Base-by-base conservation (phyloP, 768 basidiomycete genomes). In the Mycena galericulata region DNA sequence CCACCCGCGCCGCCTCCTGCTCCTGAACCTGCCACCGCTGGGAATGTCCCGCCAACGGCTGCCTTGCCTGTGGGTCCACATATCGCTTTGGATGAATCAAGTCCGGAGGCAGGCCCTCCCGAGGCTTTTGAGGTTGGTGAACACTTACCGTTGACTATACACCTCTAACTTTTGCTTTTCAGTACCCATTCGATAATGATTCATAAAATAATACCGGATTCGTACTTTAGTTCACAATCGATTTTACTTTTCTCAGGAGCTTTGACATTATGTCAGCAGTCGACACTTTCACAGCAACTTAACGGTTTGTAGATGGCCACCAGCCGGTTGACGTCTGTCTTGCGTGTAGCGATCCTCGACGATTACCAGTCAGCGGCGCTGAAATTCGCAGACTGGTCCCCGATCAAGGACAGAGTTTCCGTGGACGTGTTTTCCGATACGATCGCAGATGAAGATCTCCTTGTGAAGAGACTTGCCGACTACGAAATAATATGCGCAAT, bases 171-270 rank as follows among this genome's bases (percentile, higher is more conserved):
- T 43, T 69, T 60, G 0, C 38, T 20, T n/a, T 15, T 27, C 71
- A 94, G 93, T 94, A 94, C 76, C 91, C 88, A 12, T 95, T 95
- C 72, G 91, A 90, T 72, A 81, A 88, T 76, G 90, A 91, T 74
- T 83, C 84, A 75, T 90, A 81, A 83, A 67, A 65, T 71, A 72
- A 67, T 67, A 63, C 57, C 20, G 70, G 50, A 69, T 43, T 56
- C 62, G 26, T 69, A 72, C 58, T 59, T 9, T 68, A 66, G 53
- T 54, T 58, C 36, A 51, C n/a, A 29, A 68, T 55, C 32, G 30
- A 43, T 65, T 24, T 50, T 36, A 6, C 6, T 65, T 45, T 67
- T 60, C 56, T 55, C 47, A 49, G 30, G 34, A 17, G 53, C 38
- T n/a, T n/a, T 57, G 47, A 7, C 26, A 30, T 68, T 64, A 69